These are phyloP conservation scores for Phyllosticta capitalensis DNA, from an alignment of 2,329 filamentous ascomycete species.

Conservation along the genomic window DNA sequence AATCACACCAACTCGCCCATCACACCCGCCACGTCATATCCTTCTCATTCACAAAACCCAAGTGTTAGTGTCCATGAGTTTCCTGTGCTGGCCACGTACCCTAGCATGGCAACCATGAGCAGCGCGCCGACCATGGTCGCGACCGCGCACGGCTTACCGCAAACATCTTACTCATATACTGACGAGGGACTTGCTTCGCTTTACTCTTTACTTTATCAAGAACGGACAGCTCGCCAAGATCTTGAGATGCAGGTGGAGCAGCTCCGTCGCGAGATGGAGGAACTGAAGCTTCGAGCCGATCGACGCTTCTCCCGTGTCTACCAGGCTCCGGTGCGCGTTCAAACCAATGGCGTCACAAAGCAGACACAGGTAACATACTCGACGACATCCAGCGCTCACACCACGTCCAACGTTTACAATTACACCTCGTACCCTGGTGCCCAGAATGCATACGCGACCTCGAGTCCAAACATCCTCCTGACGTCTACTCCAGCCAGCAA, in stretches of 20 bases:
- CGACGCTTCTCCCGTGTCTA: slow-evolving; percentile 19
- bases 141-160: background rate
- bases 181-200: slow-evolving; percentile 16
- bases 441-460: slow-evolving; percentile 3
- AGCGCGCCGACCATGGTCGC: slow-evolving; percentile 7
- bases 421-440: slow-evolving; percentile 2
- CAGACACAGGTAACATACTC: background rate
- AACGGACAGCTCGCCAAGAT: slow-evolving; percentile 24
- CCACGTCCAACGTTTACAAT: slow-evolving; percentile 4
- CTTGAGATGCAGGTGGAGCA: slow-evolving; percentile 24
- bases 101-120: slow-evolving; percentile 5
- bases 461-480: slow-evolving; percentile 4
- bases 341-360: slow-evolving; percentile 2
- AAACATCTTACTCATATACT: slow-evolving; percentile 3
- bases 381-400: background rate
- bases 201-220: slow-evolving; percentile 20
- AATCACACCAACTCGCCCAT: slow-evolving; percentile 1
- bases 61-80: background rate
- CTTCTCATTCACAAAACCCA: background rate
- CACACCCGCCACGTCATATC: background rate
- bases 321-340: slow-evolving; percentile 12
- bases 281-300: slow-evolving; percentile 20
- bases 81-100: slow-evolving; percentile 1
- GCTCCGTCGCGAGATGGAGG: slow-evolving; percentile 23
- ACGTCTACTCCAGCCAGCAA: background rate